A percentile compares a stretch with the other conserved stretches of the same genome.
Conservation (phyloP, 257 asterid genomes). For the Solanum chiquidenum region DNA sequence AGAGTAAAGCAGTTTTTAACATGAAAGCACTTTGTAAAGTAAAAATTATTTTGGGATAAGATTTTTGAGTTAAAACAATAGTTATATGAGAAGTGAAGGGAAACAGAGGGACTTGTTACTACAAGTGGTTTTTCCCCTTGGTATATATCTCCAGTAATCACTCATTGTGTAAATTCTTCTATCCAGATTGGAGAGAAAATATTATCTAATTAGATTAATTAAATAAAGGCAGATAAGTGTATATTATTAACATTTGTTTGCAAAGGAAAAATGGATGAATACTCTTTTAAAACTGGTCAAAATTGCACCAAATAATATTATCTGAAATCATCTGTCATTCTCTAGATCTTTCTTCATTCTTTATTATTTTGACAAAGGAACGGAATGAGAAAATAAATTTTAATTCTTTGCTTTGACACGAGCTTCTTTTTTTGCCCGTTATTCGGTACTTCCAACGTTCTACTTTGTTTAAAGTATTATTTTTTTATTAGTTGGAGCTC, state of each 20-base stretch:
- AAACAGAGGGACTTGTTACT: neutral
- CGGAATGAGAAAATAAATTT: neutral
- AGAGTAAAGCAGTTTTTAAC: neutral
- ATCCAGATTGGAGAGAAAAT: neutral
- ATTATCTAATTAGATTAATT: neutral
- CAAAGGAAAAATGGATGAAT: neutral
- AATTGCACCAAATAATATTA: neutral
- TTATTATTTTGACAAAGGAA: neutral
- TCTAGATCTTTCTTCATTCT: neutral
- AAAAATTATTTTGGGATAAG: no score
- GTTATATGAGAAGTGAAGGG: neutral
- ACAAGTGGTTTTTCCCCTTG: neutral
- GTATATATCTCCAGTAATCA: neutral
- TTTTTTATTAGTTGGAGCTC: no score
- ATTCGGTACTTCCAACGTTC: neutral
- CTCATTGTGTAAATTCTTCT: neutral
- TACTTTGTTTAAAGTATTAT: no score
- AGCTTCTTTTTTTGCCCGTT: neutral
- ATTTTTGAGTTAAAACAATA: no score
- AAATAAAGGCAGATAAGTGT: neutral
- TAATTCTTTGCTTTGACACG: neutral
- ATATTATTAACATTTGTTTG: neutral
- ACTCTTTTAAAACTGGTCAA: neutral
- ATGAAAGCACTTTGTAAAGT: no score
- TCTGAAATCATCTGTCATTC: neutral